Conservation (phyloP, 1,284 basidiomycete genomes). For the Heterobasidion parviporum region DNA sequence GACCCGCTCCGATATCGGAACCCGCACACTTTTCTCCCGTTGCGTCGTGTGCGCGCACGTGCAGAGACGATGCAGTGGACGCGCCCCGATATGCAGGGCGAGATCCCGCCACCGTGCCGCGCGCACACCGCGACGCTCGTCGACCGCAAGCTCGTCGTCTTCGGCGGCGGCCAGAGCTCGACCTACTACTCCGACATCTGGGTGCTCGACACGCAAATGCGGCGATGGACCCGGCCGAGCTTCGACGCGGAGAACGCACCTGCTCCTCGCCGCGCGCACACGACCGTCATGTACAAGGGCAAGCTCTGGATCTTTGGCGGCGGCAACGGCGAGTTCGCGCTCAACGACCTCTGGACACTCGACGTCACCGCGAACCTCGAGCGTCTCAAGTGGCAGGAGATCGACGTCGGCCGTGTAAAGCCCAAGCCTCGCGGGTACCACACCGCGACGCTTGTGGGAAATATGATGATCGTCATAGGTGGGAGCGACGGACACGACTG, state of each 20-base stretch:
- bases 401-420: slow-evolving; percentile 41
- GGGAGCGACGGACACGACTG: slow-evolving; percentile 75
- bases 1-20: not conserved
- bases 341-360: slow-evolving; percentile 87
- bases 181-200: slow-evolving; percentile 72
- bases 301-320: slow-evolving; percentile 88
- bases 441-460: slow-evolving; percentile 80
- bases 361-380: slow-evolving; percentile 48
- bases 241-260: slow-evolving; percentile 21
- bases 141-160: slow-evolving; percentile 65
- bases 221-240: slow-evolving; percentile 54
- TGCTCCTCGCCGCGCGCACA: slow-evolving; percentile 79
- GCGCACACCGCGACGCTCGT: slow-evolving; percentile 87
- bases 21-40: not conserved
- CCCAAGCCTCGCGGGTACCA: slow-evolving; percentile 82
- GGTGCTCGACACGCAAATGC: slow-evolving; percentile 71
- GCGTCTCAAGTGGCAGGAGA: slow-evolving; percentile 55
- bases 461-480: slow-evolving; percentile 77
- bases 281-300: slow-evolving; percentile 66
- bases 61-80: slow-evolving; percentile 89
- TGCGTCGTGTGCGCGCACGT: not conserved
- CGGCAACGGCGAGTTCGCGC: slow-evolving; percentile 81
- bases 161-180: slow-evolving; percentile 82
- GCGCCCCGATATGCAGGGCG: slow-evolving; percentile 65
- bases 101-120: slow-evolving; percentile 73